phyloP scores from a whole-genome alignment of 179 eudicot genomes.

The Silene vulgaris region DNA sequence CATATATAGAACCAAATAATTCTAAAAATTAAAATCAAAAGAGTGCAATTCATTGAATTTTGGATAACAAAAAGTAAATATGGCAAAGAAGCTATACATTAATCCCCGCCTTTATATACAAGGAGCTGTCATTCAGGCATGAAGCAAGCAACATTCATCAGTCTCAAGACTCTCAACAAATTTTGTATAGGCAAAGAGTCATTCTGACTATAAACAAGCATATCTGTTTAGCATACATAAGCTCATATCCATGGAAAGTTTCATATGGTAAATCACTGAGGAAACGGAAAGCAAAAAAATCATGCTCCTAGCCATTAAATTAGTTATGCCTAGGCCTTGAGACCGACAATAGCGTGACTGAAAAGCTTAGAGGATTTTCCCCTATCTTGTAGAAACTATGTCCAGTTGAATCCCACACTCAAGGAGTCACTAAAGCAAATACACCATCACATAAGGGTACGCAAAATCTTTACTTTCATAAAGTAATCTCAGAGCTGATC shows the following conservation, averaged over 20 bases:
- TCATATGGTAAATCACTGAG: background rate
- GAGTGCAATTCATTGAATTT: background rate
- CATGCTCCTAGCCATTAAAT: background rate
- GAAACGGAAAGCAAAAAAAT: background rate
- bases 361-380: background rate
- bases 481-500: slow-evolving; percentile 3
- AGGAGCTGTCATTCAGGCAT: background rate
- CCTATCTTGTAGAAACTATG: background rate
- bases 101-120: background rate
- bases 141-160: background rate
- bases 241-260: background rate
- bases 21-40: background rate
- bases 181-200: slow-evolving; percentile 8
- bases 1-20: slow-evolving; percentile 6
- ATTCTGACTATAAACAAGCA: background rate
- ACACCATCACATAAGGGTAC: background rate
- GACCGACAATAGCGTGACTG: background rate
- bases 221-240: background rate
- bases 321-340: background rate
- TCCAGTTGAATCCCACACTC: slow-evolving; percentile 1
- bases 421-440: slow-evolving; percentile 5
- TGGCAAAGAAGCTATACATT: background rate
- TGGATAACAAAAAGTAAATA: background rate
- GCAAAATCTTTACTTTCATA: no score
- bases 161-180: background rate